Percentiles rank a stretch among this genome's conserved stretches.
Evolutionary conservation across 2,329 filamentous ascomycete genomes (phyloP).

Genomic region (Lachnellula willkommii): DNA sequence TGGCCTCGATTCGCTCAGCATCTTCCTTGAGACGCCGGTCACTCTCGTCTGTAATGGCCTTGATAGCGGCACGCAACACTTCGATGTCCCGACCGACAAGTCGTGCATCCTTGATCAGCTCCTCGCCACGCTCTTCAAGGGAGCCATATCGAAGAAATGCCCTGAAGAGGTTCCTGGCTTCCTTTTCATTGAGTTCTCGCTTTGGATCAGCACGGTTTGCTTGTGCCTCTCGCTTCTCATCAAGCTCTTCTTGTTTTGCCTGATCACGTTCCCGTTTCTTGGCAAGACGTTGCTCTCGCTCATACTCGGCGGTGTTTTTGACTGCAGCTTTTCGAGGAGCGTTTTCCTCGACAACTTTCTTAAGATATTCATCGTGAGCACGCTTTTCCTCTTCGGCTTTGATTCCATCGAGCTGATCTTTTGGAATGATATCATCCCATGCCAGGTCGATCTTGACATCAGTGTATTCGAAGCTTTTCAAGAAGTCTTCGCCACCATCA

Average conservation of each 20-base stretch:
- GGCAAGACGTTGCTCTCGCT: conserved; percentile 58
- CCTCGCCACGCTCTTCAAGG: conserved; percentile 80
- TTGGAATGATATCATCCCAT: conserved; percentile 98
- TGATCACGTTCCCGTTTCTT: conserved; percentile 63
- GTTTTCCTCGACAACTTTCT: conserved; percentile 76
- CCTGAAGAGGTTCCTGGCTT: conserved; percentile 84
- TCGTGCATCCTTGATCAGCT: conserved; percentile 82
- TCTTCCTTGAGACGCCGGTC: conserved; percentile 74
- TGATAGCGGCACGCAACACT: conserved; percentile 69
- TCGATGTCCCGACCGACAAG: conserved; percentile 75
- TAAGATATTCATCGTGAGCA: conserved; percentile 76
- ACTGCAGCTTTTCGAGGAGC: conserved; percentile 70
- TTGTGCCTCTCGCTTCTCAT: conserved; percentile 61
- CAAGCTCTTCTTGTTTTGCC: conserved; percentile 64
- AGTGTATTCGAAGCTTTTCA: conserved; percentile 84
- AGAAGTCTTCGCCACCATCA: conserved; percentile 93
- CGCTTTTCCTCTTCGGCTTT: conserved; percentile 84
- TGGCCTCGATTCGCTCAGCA: conserved; percentile 51
- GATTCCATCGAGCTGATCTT: conserved; percentile 82
- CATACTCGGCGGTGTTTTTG: conserved; percentile 51
- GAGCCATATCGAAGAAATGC: conserved; percentile 89
- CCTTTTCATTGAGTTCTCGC: conserved; percentile 86
- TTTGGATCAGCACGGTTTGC: conserved; percentile 75
- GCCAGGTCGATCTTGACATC: conserved; percentile 96
- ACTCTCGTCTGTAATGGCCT: conserved; percentile 61